phyloP scores from a whole-genome alignment of 768 basidiomycete species.

The Coprinopsis sp. region DNA sequence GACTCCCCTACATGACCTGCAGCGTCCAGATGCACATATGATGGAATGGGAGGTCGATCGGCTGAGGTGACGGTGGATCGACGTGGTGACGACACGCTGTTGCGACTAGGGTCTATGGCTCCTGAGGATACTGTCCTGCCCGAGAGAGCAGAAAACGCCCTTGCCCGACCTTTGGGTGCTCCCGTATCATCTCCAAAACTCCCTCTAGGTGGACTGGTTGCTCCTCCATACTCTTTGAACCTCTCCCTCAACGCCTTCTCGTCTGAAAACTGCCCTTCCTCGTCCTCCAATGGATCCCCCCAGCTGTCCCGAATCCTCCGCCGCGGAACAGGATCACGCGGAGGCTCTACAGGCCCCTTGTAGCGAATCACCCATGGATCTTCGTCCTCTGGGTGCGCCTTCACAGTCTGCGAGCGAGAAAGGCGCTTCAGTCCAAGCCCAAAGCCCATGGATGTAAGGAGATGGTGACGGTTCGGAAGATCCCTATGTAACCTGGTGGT shows the following conservation, averaged over 20 bases:
- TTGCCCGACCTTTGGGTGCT: slow-evolving; percentile 22
- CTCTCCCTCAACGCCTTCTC: slow-evolving; percentile 8
- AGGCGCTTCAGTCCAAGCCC: slow-evolving; percentile 7
- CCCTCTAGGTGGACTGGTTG: background rate
- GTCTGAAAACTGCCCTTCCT: slow-evolving; percentile 4
- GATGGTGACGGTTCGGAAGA: too few species aligned
- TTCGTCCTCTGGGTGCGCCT: slow-evolving; percentile 5
- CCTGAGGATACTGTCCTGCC: slow-evolving; percentile 36
- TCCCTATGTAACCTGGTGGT: background rate
- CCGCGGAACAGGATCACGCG: slow-evolving; percentile 8
- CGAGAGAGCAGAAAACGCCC: slow-evolving; percentile 41
- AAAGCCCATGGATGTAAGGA: slow-evolving; percentile 7
- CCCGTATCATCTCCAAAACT: slow-evolving; percentile 1
- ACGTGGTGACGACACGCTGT: slow-evolving; percentile 24
- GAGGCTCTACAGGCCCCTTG: slow-evolving; percentile 15
- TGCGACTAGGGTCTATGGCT: slow-evolving; percentile 31
- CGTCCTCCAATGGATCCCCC: slow-evolving; percentile 15
- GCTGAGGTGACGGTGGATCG: slow-evolving; percentile 33
- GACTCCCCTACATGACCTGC: slow-evolving; percentile 65
- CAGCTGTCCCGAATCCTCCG: slow-evolving; percentile 15
- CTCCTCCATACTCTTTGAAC: slow-evolving; percentile 3
- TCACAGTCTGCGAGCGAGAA: slow-evolving; percentile 3
- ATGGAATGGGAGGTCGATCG: slow-evolving; percentile 30
- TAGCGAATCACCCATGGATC: slow-evolving; percentile 17
- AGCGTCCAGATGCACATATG: slow-evolving; percentile 42